These are phyloP conservation scores for Grosmannia serpens DNA, from an alignment of 2,329 filamentous ascomycete species.

Conservation along the genomic window DNA sequence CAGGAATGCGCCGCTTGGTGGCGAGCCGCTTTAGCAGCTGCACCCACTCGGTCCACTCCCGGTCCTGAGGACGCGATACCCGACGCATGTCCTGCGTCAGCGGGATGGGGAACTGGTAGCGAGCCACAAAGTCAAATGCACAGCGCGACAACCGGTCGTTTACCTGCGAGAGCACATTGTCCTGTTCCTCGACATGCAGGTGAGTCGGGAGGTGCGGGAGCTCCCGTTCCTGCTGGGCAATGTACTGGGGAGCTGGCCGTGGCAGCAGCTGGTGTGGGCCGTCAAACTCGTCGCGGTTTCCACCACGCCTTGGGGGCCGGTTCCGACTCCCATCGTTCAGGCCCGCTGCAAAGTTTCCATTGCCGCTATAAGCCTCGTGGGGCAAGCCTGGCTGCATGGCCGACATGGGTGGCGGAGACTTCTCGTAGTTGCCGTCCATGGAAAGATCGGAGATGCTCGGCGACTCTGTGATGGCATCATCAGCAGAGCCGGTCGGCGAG, in stretches of 20 bases:
- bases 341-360: constrained; percentile 27
- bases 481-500: constrained; percentile 46
- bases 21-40: constrained; percentile 76
- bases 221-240: constrained; percentile 68
- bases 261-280: constrained; percentile 75
- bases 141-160: constrained; percentile 78
- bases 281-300: constrained; percentile 82
- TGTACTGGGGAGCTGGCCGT: constrained; percentile 56
- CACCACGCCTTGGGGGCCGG: constrained; percentile 54
- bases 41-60: constrained; percentile 89
- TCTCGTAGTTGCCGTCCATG: constrained; percentile 36
- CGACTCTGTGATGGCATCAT: constrained; percentile 42
- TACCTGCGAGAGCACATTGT: constrained; percentile 66
- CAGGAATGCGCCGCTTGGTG: constrained; percentile 75
- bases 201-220: constrained; percentile 74
- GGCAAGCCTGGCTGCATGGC: background rate
- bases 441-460: constrained; percentile 50
- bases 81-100: constrained; percentile 72
- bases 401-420: constrained; percentile 20
- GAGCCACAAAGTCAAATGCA: constrained; percentile 82
- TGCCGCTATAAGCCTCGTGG: constrained; percentile 14
- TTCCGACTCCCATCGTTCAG: constrained; percentile 37
- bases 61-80: constrained; percentile 60
- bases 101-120: constrained; percentile 83
- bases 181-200: constrained; percentile 73